Percentiles rank a stretch among this genome's conserved stretches.
Conservation (phyloP, 1,139 yeast genomes). For the Suzukiozyma palmioleophila region DNA sequence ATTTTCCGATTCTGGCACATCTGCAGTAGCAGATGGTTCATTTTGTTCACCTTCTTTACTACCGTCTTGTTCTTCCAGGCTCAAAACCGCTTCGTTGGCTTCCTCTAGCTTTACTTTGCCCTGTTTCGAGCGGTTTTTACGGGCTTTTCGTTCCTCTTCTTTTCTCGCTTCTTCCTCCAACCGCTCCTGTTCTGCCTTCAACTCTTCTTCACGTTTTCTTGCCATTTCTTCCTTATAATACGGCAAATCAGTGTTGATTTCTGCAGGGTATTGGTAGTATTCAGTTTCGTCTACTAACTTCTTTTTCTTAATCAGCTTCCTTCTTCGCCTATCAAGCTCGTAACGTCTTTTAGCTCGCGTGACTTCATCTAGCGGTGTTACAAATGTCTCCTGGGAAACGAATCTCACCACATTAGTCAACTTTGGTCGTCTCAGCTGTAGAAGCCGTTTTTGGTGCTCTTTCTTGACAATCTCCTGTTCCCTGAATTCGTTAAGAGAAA, state of each 20-base stretch:
- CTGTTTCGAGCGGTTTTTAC: too few species aligned
- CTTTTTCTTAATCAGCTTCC: conserved; percentile 34
- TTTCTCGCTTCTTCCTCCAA: conserved; percentile 10
- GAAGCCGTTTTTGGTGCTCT: conserved; percentile 68
- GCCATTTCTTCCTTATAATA: conserved; percentile 24
- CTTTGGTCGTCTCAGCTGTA: conserved; percentile 59
- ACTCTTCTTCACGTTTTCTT: conserved; percentile 11
- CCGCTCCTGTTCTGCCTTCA: conserved; percentile 11
- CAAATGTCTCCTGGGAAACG: conserved; percentile 34
- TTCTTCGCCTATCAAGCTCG: conserved; percentile 25
- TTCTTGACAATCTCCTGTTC: conserved; percentile 84
- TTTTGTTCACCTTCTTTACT: too few species aligned
- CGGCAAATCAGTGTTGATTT: conserved; percentile 34
- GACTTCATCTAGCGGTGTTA: conserved; percentile 53
- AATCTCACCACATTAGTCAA: conserved; percentile 54
- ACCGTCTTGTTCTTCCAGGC: too few species aligned
- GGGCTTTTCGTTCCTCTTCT: conserved; percentile 5
- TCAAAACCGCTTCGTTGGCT: too few species aligned
- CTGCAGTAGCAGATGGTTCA: too few species aligned
- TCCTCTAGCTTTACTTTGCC: conserved; percentile 1
- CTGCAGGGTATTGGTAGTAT: conserved; percentile 29
- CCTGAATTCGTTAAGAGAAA: conserved; percentile 69
- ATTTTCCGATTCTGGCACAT: too few species aligned
- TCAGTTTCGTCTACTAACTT: conserved; percentile 14
- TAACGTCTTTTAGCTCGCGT: conserved; percentile 35